Conservation (phyloP, 139 green algal species). For the Tetratostichococcus sp. region DNA sequence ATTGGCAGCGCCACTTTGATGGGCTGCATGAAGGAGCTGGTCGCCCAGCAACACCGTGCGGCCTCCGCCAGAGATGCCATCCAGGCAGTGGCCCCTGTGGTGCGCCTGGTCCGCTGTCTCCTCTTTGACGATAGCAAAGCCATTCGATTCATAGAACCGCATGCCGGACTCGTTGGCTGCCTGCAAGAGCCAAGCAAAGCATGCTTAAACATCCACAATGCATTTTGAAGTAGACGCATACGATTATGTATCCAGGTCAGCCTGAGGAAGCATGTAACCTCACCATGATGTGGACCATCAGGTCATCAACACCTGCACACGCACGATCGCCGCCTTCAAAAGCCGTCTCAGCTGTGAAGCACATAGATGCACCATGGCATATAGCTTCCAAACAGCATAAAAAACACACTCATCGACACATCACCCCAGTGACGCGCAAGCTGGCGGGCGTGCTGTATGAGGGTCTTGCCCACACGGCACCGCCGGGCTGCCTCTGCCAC, state of each 20-base stretch:
- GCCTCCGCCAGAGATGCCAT: slow-evolving; percentile 46
- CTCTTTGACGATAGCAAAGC: slow-evolving; percentile 47
- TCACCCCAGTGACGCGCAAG: slow-evolving; percentile 28
- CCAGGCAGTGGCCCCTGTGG: slow-evolving; percentile 46
- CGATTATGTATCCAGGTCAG: too few species aligned
- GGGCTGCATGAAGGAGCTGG: not conserved
- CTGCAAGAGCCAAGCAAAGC: too few species aligned
- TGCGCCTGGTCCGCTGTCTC: slow-evolving; percentile 45
- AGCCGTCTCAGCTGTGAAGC: too few species aligned
- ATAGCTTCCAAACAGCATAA: too few species aligned
- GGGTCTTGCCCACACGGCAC: slow-evolving; percentile 27
- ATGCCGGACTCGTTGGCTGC: slow-evolving; percentile 34
- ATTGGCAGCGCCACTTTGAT: too few species aligned
- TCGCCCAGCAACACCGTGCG: slow-evolving; percentile 34
- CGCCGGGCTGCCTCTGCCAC: slow-evolving; percentile 21
- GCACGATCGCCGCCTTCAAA: too few species aligned
- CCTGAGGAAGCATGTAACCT: not conserved
- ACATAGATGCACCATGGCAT: too few species aligned
- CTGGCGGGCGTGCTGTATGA: slow-evolving; percentile 22
- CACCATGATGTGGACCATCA: slow-evolving; percentile 53
- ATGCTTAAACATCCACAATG: too few species aligned
- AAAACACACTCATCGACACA: too few species aligned
- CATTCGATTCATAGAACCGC: slow-evolving; percentile 35
- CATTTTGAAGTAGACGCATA: too few species aligned
- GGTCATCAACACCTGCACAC: slow-evolving; percentile 20